Conservation (phyloP, 257 asterid species). For the Mentha longifolia region DNA sequence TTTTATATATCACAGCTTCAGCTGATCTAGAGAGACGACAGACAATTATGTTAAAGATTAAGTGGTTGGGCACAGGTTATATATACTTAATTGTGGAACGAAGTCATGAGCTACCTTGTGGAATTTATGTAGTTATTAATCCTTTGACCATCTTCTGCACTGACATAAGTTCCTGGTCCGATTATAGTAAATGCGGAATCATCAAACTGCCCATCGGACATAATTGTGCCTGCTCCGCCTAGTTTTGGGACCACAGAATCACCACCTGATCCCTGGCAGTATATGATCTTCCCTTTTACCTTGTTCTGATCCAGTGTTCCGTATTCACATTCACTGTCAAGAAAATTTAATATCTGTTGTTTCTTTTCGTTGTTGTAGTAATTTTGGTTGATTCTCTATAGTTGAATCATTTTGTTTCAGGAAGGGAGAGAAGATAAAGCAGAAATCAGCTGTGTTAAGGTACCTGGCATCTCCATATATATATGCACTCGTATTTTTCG, state of each 20-base stretch:
- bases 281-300: conserved; percentile 72
- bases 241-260: conserved; percentile 35
- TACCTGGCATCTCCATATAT: conserved; percentile 52
- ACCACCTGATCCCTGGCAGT: conserved; percentile 44
- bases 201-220: conserved; percentile 12
- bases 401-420: background rate
- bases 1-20: conserved; percentile 53
- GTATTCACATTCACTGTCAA: conserved; percentile 53
- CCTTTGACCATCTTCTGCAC: conserved; percentile 35
- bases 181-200: conserved; percentile 45
- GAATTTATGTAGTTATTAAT: conserved; percentile 64
- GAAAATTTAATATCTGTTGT: background rate
- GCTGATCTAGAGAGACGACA: conserved; percentile 47
- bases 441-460: background rate
- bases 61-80: background rate
- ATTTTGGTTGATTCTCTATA: background rate
- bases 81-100: background rate
- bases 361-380: background rate
- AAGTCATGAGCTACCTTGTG: conserved; percentile 46
- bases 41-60: background rate
- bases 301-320: conserved; percentile 41
- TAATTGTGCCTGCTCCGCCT: conserved; percentile 65
- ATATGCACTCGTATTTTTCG: conserved; percentile 30
- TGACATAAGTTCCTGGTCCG: conserved; percentile 45
- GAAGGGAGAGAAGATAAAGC: background rate